These are phyloP conservation scores for Sinapis alba DNA, from an alignment of 441 rosid genomes.

Conservation along the genomic window DNA sequence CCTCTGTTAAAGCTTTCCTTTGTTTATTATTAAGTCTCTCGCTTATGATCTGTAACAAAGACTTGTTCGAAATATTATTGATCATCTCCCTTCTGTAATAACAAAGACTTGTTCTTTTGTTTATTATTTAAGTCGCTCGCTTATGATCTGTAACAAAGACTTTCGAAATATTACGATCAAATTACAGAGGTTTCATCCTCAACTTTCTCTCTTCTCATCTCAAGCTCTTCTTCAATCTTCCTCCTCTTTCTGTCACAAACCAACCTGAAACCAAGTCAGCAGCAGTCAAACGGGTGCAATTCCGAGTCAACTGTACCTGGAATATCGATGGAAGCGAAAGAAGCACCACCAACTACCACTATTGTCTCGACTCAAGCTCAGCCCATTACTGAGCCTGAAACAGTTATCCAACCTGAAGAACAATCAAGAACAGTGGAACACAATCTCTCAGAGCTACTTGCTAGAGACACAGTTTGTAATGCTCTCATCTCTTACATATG, in stretches of 20 bases:
- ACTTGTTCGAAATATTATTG: not conserved
- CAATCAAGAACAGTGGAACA: not conserved
- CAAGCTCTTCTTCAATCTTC: not conserved
- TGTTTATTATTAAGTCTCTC: too few species aligned
- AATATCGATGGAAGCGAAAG: too few species aligned
- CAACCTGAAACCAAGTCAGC: not conserved
- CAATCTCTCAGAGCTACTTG: conserved; percentile 58
- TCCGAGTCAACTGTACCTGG: too few species aligned
- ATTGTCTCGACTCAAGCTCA: too few species aligned
- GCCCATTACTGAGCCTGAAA: too few species aligned
- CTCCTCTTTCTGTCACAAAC: not conserved
- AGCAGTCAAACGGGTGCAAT: too few species aligned
- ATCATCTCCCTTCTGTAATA: too few species aligned
- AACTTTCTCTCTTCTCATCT: not conserved
- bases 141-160: not conserved
- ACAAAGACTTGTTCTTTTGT: too few species aligned
- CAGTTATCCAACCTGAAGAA: too few species aligned
- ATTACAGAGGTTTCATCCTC: not conserved
- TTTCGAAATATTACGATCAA: not conserved
- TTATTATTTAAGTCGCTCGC: not conserved
- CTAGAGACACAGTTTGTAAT: conserved; percentile 97
- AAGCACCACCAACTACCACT: too few species aligned
- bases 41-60: too few species aligned
- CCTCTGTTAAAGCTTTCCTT: too few species aligned
- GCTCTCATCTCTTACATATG: conserved; percentile 36